Conservation (phyloP, 192 early-diverging fungal genomes). For the Coemansia sp. region DNA sequence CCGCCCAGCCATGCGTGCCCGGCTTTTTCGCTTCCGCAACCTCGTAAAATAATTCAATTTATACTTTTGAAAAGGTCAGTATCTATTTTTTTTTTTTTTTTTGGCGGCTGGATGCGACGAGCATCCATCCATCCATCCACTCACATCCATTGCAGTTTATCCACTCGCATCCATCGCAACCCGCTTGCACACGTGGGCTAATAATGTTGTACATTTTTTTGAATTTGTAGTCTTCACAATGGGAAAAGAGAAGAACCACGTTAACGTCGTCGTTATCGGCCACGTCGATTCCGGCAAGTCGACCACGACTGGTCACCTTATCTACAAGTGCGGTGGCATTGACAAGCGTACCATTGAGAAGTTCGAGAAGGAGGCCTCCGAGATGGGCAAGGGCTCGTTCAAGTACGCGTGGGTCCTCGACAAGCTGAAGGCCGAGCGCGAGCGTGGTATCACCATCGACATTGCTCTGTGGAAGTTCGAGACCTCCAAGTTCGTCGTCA, state of each 20-base stretch:
- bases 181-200: conserved; percentile 4
- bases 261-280: conserved; percentile 95
- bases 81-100: conserved; percentile 2
- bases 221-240: conserved; percentile 46
- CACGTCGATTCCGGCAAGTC: conserved; percentile 99
- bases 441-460: conserved; percentile 99
- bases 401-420: conserved; percentile 99
- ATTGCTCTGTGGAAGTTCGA: conserved; percentile 97
- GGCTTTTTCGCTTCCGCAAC: conserved; percentile 16
- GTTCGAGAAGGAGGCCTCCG: conserved; percentile 98
- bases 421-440: conserved; percentile 99
- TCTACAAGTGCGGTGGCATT: conserved; percentile 99
- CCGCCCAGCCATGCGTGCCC: background rate
- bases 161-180: conserved; percentile 6
- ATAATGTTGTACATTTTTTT: background rate
- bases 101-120: background rate
- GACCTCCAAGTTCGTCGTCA: conserved; percentile 95
- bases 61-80: conserved; percentile 41
- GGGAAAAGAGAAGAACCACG: conserved; percentile 89
- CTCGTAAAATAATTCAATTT: conserved; percentile 24
- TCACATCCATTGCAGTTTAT: conserved; percentile 5
- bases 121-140: conserved; percentile 8
- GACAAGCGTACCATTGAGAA: conserved; percentile 99
- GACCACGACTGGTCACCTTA: conserved; percentile 99
- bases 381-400: conserved; percentile 99